Conservation (phyloP, 106 monocot genomes). For the Cymbidium sinense region DNA sequence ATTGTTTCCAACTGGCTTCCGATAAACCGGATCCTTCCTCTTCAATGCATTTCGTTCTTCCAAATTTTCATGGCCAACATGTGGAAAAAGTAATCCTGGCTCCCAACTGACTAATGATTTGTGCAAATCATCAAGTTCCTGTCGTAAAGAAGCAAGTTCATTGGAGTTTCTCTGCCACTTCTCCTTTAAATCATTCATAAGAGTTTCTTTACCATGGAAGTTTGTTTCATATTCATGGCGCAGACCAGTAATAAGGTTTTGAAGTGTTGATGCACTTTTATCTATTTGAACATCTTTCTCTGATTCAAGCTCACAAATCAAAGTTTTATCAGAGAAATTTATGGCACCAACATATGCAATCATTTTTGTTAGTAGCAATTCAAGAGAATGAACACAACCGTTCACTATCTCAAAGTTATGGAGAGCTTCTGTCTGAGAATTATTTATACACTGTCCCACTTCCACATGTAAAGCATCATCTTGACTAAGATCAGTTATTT, state of each 20-base stretch:
- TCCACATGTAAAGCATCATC: no score
- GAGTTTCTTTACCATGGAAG: constrained; percentile 18
- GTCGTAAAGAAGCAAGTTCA: constrained; percentile 30
- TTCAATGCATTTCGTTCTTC: constrained; percentile 26
- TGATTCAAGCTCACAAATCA: constrained; percentile 17
- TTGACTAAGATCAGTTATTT: no score
- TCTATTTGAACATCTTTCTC: constrained; percentile 29
- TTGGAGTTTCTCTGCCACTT: constrained; percentile 22
- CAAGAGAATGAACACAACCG: no score
- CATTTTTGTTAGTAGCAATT: neutral
- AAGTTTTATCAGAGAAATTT: neutral
- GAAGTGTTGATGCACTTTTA: constrained; percentile 6
- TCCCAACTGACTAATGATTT: constrained; percentile 27
- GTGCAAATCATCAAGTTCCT: constrained; percentile 37
- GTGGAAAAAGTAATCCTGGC: constrained; percentile 14
- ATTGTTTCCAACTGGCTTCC: constrained; percentile 17
- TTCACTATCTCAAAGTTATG: no score
- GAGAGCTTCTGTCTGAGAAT: no score
- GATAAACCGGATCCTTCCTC: constrained; percentile 25
- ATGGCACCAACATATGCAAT: constrained; percentile 2
- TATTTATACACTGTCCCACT: no score
- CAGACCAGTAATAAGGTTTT: constrained; percentile 12
- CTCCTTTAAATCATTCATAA: constrained; percentile 15
- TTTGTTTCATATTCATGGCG: constrained; percentile 28
- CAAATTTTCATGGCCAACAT: constrained; percentile 18